Base-by-base conservation (phyloP, 2,329 filamentous ascomycete species). In the Fusarium sp. region DNA sequence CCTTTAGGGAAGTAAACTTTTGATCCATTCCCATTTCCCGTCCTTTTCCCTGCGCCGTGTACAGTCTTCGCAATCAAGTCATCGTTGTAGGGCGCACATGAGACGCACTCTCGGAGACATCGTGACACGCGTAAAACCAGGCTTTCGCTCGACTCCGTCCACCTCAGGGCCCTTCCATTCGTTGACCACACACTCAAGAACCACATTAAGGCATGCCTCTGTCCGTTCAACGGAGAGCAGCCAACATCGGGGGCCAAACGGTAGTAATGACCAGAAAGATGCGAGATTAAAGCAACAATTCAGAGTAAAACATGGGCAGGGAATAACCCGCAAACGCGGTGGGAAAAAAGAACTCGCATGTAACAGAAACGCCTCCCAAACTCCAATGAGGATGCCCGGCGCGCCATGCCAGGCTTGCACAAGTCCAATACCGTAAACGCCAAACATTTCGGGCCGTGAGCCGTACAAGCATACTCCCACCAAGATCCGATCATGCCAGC, bases 141-240 rank as follows among this genome's bases (percentile, higher is more conserved):
- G 61, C 42, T 50, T 54, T 53, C 52, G 47, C 57, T 61, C 58
- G 49, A 57, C 53, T 44, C 41, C 53, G 44, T 50, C 57, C 35
- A 29, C 35, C 17, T 36, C 35, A 48, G 29, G 48, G 33, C 31
- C 56, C 38, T 29, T 63, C 44, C 42, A 39, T 57, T 65, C 45
- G 35, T 43, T 42, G 47, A 49, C 39, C 56, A 32, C 62, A 38
- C 44, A 36, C 45, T n/a, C 41, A 35, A 37, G 45, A 37, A 52
- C 63, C 58, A 46, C 37, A 61, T 56, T 64, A 65, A 49, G 57
- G 50, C 47, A 49, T 53, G 46, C 33, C 53, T 61, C 67, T 59
- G 54, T 49, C 67, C 67, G 67, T 53, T 70, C 67, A 70, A 70
- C 67, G 63, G 61, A 47, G 57, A 66, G 53, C 48, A 58, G 58